Base-by-base conservation (phyloP, 1,284 basidiomycete species). In the Inonotus obliquus region DNA sequence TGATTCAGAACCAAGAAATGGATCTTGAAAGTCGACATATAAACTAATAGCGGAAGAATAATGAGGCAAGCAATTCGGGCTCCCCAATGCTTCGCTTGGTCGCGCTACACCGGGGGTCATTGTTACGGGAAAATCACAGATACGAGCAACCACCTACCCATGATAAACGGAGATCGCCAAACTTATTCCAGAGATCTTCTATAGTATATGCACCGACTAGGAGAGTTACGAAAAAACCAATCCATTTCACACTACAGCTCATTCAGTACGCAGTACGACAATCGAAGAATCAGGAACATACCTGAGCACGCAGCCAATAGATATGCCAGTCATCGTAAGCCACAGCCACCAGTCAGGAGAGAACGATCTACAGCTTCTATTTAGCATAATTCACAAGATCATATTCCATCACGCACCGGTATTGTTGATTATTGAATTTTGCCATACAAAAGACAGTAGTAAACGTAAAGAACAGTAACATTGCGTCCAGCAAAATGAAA, bases 111-210 rank as follows among this genome's bases (percentile, higher is more conserved):
- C 23, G 45, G 29, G 54, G 39, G 48, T 71, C 17, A 70, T 4
- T 9, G 56, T n/a, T 48, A n/a, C 5, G 1, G 48, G 21, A 49
- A 47, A 19, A 37, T 14, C 19, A 7, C 41, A 13, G 2, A 11
- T 19, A 45, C 32, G 51, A 51, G 32, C 52, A 38, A 7, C 14
- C 13, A 51, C 91, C 67, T 74, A 95, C 93, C 59, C 86, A 80
- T 41, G 94, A 84, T 92, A 99, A 96, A 67, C 85, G 87, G 10
- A 98, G 78, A 73, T 99, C 96, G 13, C 97, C 97, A 73, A 98
- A 96, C 75, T 98, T 98, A 57, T 96, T 90, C 96, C 96, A 99
- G 2, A 99, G 84, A 71, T 99, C 97, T 73, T 98, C 96, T 63
- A 98, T 85, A 0, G 97, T 99, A 76, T 99, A 98, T 2, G 97